Evolutionary conservation across 1,139 yeast species (phyloP), one percentile per base, ranked within the genome.

Genomic region (Taphrina deformans): DNA sequence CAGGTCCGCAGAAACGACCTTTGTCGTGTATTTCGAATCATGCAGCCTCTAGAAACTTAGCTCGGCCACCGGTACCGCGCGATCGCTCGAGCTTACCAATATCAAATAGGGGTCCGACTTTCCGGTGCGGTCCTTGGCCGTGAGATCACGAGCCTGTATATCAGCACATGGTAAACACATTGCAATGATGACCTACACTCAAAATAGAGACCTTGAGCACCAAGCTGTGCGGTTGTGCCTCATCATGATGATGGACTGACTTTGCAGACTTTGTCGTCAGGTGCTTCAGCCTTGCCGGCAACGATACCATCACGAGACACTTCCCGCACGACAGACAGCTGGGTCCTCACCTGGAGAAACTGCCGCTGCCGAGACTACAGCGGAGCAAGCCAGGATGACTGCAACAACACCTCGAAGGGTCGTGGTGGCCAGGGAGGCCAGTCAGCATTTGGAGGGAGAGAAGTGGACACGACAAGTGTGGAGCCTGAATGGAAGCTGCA

Each of bases 11-110:
- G 73, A 71, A n/a, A 71, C 70, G 26, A 77, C 74, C 46, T 71
- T 73, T 0, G 80, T 77, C n/a, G 76, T 71, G 58, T 69, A 72
- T 48, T 74, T 69, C 60, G 69, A 73, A 46, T 72, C 74, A 60
- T 73, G 72, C 10, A 73, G 71, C 9, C 63, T 40, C 63, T 59
- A 38, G 6, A 16, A n/a, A 14, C 72, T 62, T 3, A 74, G 65
- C 4, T 45, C 23, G 16, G 5, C 10, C n/a, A 45, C 53, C 12
- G 21, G n/a, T 14, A 27, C 21, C 35, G 63, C 60, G 67, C 69
- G 33, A 1, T n/a, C 71, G 71, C 50, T 69, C 69, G 53, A 18
- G 14, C 24, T n/a, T 12, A 53, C 62, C 33, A 40, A 16, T 16
- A 50, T 33, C 23, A 65, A 65, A 68, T 70, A 41, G 10, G 71